Conservation (phyloP, 495 filamentous ascomycete genomes). For the Peziza echinospora region DNA sequence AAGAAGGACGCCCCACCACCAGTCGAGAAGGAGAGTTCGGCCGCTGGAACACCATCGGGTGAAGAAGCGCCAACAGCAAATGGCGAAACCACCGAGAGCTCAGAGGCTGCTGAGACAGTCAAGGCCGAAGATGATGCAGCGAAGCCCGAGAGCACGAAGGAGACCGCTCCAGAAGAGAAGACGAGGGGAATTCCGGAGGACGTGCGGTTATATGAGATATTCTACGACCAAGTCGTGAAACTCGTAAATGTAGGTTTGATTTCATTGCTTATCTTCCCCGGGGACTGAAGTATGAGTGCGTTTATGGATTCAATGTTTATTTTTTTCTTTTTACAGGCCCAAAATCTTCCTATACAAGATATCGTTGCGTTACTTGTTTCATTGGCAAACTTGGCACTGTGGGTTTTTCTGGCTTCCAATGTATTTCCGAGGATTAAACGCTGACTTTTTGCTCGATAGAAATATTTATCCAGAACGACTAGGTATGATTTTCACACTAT, state of each 20-base stretch:
- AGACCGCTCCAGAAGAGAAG: constrained; percentile 28
- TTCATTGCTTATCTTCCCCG: neutral
- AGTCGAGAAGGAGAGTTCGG: constrained; percentile 3
- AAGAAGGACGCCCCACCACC: constrained; percentile 31
- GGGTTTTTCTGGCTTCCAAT: neutral
- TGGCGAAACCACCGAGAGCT: constrained; percentile 8
- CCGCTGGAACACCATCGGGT: constrained; percentile 8
- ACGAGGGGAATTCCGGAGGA: constrained; percentile 54
- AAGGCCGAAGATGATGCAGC: constrained; percentile 20
- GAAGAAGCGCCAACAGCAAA: constrained; percentile 19
- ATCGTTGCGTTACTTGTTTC: constrained; percentile 83
- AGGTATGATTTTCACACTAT: constrained; percentile 21
- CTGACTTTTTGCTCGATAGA: neutral
- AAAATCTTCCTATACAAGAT: constrained; percentile 81
- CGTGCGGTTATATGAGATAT: constrained; percentile 87
- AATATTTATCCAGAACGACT: constrained; percentile 84
- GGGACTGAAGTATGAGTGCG: too few relatives aligned
- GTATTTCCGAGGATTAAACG: neutral
- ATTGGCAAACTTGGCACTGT: constrained; percentile 66
- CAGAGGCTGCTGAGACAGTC: constrained; percentile 20
- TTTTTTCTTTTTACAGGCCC: constrained; percentile 31
- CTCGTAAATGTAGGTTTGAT: constrained; percentile 38
- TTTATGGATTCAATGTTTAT: too few relatives aligned
- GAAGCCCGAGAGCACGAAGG: constrained; percentile 17
- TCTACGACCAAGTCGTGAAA: constrained; percentile 88